Base-by-base conservation (phyloP, 1,284 basidiomycete genomes). In the Bondarzewia mesenterica region DNA sequence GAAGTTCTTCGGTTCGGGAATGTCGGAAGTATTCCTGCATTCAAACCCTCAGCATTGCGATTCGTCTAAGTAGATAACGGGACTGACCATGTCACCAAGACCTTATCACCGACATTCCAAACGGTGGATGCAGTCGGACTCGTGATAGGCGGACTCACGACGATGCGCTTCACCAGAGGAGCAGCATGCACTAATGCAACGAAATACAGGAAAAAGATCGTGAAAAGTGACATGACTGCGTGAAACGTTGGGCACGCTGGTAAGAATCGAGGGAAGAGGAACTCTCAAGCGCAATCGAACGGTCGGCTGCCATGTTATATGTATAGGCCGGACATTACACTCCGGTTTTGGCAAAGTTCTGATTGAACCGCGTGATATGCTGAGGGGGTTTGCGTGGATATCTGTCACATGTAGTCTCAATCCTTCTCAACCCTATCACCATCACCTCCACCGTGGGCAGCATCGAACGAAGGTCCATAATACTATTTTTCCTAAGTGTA, bases 21-120 rank as follows among this genome's bases (percentile, higher is more conserved):
- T 60, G 46, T 63, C 58, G 16, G 73, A 66, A 2, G 73, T 72
- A 51, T 73, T 72, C 81, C 80, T 82, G 47, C 12, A 16, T n/a
- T 39, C 16, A 15, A 18, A 10, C 4, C 1, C 16, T 40, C 7
- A 40, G 10, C 8, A 14, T 43, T 7, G 16, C 0, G 18, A n/a
- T 2, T 22, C 14, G 21, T 16, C 10, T 25, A 6, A 26, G 42
- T 8, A 39, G n/a, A 48, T 21, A 26, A 18, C 41, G 48, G 16
- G 52, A 54, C 74, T 44, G 56, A 82, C 81, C 81, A 85, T 15
- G 75, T 78, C 51, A 85, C 80, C 2, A 66, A 74, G 51, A 75
- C 66, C 3, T 58, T 66, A 18, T 72, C 56, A 10, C 80, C 79
- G 23, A 75, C 69, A 26, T 63, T 60, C 82, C 82, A 85, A 15